phyloP scores from a whole-genome alignment of 169 alveolate species.

The Eimeria brunetti region DNA sequence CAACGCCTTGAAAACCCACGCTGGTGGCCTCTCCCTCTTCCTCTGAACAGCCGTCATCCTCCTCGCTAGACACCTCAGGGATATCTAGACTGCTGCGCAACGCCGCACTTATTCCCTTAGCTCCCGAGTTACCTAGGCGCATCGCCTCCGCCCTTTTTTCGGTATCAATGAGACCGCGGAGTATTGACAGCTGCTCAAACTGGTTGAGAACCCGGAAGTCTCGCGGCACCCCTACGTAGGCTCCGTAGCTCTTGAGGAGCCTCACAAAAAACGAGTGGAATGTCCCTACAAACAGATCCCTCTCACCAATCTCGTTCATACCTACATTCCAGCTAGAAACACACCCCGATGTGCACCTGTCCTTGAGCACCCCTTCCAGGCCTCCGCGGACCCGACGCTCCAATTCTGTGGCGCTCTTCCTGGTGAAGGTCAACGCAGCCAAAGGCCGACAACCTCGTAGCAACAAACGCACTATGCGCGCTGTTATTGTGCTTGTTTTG shows the following conservation, averaged over 20 bases:
- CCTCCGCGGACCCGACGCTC: conserved; percentile 80
- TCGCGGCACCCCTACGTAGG: conserved; percentile 71
- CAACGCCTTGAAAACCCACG: background rate
- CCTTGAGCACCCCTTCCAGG: conserved; percentile 44
- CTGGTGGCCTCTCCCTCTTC: conserved; percentile 37
- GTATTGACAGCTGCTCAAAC: conserved; percentile 26
- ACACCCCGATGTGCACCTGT: background rate
- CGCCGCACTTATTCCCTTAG: conserved; percentile 23
- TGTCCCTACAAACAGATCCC: conserved; percentile 80
- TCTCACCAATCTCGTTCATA: background rate
- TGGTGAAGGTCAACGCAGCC: conserved; percentile 85
- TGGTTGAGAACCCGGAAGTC: conserved; percentile 24
- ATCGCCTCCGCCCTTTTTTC: conserved; percentile 32
- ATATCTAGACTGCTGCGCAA: conserved; percentile 23
- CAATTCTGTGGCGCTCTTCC: conserved; percentile 85
- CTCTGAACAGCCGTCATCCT: conserved; percentile 11
- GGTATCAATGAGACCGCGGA: conserved; percentile 1
- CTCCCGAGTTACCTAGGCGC: conserved; percentile 10
- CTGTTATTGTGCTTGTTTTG: conserved; percentile 88
- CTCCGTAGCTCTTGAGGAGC: conserved; percentile 69
- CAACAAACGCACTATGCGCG: conserved; percentile 87
- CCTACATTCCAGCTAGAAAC: background rate
- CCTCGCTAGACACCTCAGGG: conserved; percentile 58
- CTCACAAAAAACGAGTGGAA: conserved; percentile 82
- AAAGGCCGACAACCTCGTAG: conserved; percentile 81